Conservation (phyloP, 2,329 filamentous ascomycete species). For the Aspergillus eucalypticola region DNA sequence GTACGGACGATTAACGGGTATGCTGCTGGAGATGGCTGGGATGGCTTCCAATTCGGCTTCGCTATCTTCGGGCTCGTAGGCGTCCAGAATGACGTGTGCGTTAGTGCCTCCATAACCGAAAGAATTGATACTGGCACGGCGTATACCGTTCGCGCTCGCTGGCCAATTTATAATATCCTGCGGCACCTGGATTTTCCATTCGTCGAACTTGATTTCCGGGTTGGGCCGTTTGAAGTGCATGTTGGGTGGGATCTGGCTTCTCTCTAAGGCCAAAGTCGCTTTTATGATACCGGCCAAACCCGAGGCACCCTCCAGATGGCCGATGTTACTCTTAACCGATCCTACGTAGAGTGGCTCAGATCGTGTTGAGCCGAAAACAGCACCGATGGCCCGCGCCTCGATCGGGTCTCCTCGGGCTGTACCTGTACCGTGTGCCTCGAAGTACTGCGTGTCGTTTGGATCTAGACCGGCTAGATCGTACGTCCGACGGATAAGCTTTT, state of each 20-base stretch:
- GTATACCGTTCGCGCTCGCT: not conserved
- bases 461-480: slow-evolving; percentile 33
- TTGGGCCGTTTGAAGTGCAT: slow-evolving; percentile 26
- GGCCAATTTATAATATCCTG: slow-evolving; percentile 22
- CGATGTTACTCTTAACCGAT: slow-evolving; percentile 31
- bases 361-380: slow-evolving; percentile 18
- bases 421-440: slow-evolving; percentile 46
- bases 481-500: slow-evolving; percentile 1
- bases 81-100: slow-evolving; percentile 24
- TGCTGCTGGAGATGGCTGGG: no score
- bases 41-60: not conserved
- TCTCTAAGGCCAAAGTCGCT: slow-evolving; percentile 28
- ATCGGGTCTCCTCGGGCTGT: slow-evolving; percentile 31
- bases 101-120: slow-evolving; percentile 25
- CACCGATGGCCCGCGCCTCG: slow-evolving; percentile 25
- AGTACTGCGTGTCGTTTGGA: slow-evolving; percentile 30
- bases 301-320: slow-evolving; percentile 28
- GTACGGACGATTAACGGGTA: not conserved
- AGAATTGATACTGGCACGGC: slow-evolving; percentile 24
- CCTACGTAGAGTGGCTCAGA: slow-evolving; percentile 21
- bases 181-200: slow-evolving; percentile 18
- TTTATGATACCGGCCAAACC: slow-evolving; percentile 31
- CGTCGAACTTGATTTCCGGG: slow-evolving; percentile 23
- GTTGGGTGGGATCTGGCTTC: slow-evolving; percentile 31
- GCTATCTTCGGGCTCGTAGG: not conserved